Conservation (phyloP, 2,329 filamentous ascomycete species). For the Lojkania enalia region DNA sequence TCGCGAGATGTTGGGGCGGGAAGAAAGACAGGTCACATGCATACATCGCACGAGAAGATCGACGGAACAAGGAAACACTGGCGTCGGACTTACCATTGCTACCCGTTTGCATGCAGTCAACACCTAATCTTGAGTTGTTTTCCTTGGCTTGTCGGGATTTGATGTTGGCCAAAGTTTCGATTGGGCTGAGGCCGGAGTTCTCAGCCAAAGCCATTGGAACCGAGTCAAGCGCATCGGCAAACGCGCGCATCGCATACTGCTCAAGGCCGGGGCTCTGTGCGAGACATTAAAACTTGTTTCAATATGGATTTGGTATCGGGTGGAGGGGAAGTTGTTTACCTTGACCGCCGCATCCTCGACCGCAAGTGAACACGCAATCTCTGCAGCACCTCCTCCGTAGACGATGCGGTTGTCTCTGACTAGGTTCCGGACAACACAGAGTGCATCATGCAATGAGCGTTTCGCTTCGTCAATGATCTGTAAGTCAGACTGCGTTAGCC, state of each 20-base stretch:
- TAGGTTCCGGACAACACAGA: slow-evolving; percentile 96
- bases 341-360: slow-evolving; percentile 94
- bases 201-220: slow-evolving; percentile 95
- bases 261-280: slow-evolving; percentile 84
- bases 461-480: slow-evolving; percentile 99
- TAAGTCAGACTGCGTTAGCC: slow-evolving; percentile 6
- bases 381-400: slow-evolving; percentile 93
- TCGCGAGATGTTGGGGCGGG: slow-evolving; percentile 4
- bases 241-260: slow-evolving; percentile 98
- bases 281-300: slow-evolving; percentile 6
- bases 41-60: not conserved
- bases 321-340: slow-evolving; percentile 41
- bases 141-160: slow-evolving; percentile 97
- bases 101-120: slow-evolving; percentile 96
- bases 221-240: slow-evolving; percentile 89
- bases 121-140: slow-evolving; percentile 76
- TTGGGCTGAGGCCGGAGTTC: slow-evolving; percentile 94
- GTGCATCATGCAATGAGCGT: slow-evolving; percentile 92
- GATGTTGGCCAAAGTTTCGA: slow-evolving; percentile 90
- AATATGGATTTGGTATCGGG: slow-evolving; percentile 3
- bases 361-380: slow-evolving; percentile 94
- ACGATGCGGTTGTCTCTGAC: slow-evolving; percentile 96
- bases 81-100: slow-evolving; percentile 67
- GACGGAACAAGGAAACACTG: slow-evolving; percentile 14
- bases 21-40: slow-evolving; percentile 10